Percentiles rank a stretch among this genome's conserved stretches.
Conservation (phyloP, 257 asterid species). For the Craterostigma plantagineum region DNA sequence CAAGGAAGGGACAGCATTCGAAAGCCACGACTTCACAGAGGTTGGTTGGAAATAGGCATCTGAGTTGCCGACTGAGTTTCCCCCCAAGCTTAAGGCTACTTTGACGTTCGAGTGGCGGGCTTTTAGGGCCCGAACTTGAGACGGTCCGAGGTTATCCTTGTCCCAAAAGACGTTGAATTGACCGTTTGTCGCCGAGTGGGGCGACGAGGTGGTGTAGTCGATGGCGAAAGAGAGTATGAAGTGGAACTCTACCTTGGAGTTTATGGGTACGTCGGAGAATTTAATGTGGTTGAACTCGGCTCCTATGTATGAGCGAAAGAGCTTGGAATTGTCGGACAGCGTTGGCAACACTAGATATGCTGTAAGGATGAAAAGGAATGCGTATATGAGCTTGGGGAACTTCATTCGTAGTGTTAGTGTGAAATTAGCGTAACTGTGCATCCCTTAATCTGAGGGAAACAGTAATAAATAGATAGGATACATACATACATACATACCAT, state of each 20-base stretch:
- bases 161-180: slow-evolving; percentile 64
- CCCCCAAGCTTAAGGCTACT: slow-evolving; percentile 58
- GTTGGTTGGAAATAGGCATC: slow-evolving; percentile 39
- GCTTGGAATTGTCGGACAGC: slow-evolving; percentile 19
- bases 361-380: no score
- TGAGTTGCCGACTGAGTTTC: slow-evolving; percentile 34
- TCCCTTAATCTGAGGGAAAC: no score
- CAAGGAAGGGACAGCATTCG: slow-evolving; percentile 57
- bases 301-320: slow-evolving; percentile 60
- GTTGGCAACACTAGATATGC: no score
- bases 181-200: slow-evolving; percentile 48
- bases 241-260: slow-evolving; percentile 50
- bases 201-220: slow-evolving; percentile 49
- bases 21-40: slow-evolving; percentile 38
- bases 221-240: slow-evolving; percentile 77
- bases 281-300: slow-evolving; percentile 51
- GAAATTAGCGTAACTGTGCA: no score
- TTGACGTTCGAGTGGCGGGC: slow-evolving; percentile 30
- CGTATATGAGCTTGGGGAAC: no score
- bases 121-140: slow-evolving; percentile 30
- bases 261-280: slow-evolving; percentile 49
- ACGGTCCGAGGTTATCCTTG: slow-evolving; percentile 35
- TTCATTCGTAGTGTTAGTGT: no score
- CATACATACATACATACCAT: no score
- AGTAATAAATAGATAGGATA: no score